Evolutionary conservation across 2,329 filamentous ascomycete genomes (phyloP).

Genomic region (Leptographium wingfieldii): DNA sequence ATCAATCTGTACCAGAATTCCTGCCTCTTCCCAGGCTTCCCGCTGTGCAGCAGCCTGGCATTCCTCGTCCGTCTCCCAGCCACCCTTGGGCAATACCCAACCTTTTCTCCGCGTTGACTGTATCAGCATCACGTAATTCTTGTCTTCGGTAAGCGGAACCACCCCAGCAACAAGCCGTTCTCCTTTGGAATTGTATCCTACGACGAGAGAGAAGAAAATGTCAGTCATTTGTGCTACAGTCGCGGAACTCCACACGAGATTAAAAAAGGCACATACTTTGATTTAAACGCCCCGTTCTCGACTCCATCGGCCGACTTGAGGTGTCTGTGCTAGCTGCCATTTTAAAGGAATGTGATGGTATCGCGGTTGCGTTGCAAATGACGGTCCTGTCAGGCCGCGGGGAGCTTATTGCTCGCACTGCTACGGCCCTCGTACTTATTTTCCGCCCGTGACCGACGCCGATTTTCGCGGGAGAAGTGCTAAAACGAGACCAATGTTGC

Average conservation of each 20-base stretch:
- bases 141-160: constrained; percentile 78
- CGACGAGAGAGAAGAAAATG: constrained; percentile 1
- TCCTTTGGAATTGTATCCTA: constrained; percentile 85
- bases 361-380: background rate
- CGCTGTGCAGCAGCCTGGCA: constrained; percentile 73
- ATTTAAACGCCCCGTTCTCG: constrained; percentile 63
- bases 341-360: background rate
- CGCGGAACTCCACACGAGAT: background rate
- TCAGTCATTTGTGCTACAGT: background rate
- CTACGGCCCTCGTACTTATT: background rate
- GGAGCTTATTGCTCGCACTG: background rate
- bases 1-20: constrained; percentile 73
- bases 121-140: constrained; percentile 80
- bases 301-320: constrained; percentile 51
- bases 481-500: background rate
- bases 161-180: constrained; percentile 92
- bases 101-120: constrained; percentile 82
- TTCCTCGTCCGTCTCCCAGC: constrained; percentile 91
- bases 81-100: constrained; percentile 96
- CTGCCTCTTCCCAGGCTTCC: constrained; percentile 97
- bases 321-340: background rate
- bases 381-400: background rate
- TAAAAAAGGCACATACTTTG: constrained; percentile 52
- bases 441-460: background rate
- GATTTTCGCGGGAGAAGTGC: background rate